phyloP scores from a whole-genome alignment of 225 moss, liverwort and hornwort genomes.

The Asterella californica region DNA sequence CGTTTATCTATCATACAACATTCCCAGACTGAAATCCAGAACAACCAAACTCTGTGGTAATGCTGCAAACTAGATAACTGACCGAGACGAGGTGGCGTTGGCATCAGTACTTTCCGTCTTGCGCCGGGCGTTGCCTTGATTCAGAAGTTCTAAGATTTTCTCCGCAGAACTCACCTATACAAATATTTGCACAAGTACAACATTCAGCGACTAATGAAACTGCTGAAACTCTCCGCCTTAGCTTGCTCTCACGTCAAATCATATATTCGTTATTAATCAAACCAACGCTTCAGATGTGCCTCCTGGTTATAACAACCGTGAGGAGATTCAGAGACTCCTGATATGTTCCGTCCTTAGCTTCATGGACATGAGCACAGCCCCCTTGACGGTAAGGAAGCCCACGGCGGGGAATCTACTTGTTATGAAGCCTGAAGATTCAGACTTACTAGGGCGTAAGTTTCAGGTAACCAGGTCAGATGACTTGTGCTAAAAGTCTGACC shows the following conservation, averaged over 20 bases:
- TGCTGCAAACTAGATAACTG: constrained; percentile 16
- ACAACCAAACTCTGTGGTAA: neutral
- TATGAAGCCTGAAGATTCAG: neutral
- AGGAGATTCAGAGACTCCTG: neutral
- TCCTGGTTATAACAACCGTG: neutral
- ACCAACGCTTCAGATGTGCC: too few relatives aligned
- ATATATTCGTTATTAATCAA: neutral
- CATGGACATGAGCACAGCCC: neutral
- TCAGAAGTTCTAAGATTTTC: constrained; percentile 78
- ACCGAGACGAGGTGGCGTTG: constrained; percentile 86
- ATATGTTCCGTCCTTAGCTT: neutral
- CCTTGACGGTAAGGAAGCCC: neutral
- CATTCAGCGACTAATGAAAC: neutral
- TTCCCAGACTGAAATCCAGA: neutral
- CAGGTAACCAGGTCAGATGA: neutral
- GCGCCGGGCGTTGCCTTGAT: constrained; percentile 77
- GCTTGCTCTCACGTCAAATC: neutral
- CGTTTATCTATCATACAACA: neutral
- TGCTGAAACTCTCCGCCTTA: neutral
- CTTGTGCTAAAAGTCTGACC: neutral
- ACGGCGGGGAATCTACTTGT: neutral
- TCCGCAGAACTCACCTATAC: constrained; percentile 77
- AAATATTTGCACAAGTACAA: neutral
- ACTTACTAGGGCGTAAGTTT: neutral
- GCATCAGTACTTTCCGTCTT: constrained; percentile 92